Conservation (phyloP, 768 basidiomycete species). For the Phlebiopsis flavidoalba region DNA sequence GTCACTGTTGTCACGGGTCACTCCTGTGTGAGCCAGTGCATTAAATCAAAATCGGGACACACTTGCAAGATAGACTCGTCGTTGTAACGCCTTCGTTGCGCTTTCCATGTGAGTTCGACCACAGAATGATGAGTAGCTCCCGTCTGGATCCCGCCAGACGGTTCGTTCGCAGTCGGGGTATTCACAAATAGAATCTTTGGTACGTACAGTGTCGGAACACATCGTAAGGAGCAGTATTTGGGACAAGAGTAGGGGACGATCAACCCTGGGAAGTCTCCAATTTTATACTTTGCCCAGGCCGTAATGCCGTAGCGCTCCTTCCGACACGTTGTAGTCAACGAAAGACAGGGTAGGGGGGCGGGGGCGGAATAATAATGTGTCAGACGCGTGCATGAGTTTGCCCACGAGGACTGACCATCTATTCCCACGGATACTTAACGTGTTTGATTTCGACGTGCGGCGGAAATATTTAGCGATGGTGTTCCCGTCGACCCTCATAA, state of each 20-base stretch:
- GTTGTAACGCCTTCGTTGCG: not conserved
- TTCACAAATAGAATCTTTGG: not conserved
- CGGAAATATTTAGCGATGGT: no score
- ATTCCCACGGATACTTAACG: not conserved
- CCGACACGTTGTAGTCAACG: not conserved
- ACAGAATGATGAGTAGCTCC: constrained; percentile 2
- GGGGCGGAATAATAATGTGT: no score
- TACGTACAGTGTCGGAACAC: not conserved
- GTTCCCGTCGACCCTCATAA: no score
- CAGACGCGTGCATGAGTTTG: not conserved
- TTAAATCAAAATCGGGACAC: no score
- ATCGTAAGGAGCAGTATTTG: no score
- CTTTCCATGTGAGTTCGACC: constrained; percentile 1
- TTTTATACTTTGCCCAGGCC: not conserved
- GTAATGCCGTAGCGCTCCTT: no score
- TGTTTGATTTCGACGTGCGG: not conserved
- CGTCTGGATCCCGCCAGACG: constrained; percentile 3
- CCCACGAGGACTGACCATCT: not conserved
- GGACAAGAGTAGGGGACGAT: no score
- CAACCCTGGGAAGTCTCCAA: not conserved
- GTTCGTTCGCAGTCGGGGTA: not conserved
- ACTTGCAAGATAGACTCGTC: not conserved
- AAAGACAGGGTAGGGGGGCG: not conserved
- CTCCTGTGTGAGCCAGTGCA: no score
- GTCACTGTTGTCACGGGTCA: no score